Percentiles rank a stretch among this genome's conserved stretches.
These are phyloP conservation scores for Diddensiella caesifluorescens DNA, from an alignment of 805 yeast genomes.

Conservation along the genomic window DNA sequence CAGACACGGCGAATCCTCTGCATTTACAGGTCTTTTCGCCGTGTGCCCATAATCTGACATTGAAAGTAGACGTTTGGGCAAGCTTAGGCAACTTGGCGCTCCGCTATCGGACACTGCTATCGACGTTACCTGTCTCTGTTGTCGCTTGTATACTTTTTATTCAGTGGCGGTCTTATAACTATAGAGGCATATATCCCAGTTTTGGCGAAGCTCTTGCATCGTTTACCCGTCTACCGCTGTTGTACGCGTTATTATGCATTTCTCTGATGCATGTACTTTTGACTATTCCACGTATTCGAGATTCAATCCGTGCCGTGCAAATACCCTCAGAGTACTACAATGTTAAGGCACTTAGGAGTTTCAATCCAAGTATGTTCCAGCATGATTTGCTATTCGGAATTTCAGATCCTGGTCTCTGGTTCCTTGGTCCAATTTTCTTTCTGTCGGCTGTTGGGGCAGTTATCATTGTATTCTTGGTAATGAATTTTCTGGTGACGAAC, in stretches of 20 bases:
- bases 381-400: conserved; percentile 67
- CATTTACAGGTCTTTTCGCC: conserved; percentile 16
- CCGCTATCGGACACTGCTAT: conserved; percentile 70
- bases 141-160: conserved; percentile 46
- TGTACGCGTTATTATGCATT: conserved; percentile 25
- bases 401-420: conserved; percentile 49
- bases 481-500: conserved; percentile 1
- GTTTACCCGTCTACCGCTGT: conserved; percentile 32
- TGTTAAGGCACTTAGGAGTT: conserved; percentile 20
- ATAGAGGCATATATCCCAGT: conserved; percentile 37
- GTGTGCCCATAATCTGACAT: conserved; percentile 1
- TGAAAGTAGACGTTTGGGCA: conserved; percentile 44
- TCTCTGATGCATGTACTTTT: conserved; percentile 11
- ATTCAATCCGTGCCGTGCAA: conserved; percentile 21
- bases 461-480: background rate
- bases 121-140: conserved; percentile 62
- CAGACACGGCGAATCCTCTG: conserved; percentile 3
- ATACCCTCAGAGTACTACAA: conserved; percentile 27
- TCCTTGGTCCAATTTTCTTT: conserved; percentile 55
- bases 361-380: conserved; percentile 12
- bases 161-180: conserved; percentile 48
- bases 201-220: conserved; percentile 43
- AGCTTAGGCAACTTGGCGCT: conserved; percentile 67
- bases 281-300: conserved; percentile 22
- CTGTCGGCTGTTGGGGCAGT: conserved; percentile 39